Evolutionary conservation across 495 filamentous ascomycete genomes (phyloP).

Genomic region (Penicillium salamii): DNA sequence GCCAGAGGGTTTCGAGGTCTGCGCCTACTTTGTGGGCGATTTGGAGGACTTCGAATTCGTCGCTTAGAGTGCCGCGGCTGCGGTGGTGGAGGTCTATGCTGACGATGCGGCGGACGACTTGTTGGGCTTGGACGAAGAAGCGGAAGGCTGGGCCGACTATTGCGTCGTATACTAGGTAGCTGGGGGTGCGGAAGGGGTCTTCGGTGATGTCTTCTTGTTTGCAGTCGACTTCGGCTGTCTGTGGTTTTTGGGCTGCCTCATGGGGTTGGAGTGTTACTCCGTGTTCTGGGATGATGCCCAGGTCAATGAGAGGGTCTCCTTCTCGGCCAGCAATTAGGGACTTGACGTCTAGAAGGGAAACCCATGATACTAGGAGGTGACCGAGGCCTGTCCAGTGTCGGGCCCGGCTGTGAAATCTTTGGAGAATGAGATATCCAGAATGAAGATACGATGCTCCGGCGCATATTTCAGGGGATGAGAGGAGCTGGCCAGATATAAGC

Average conservation of each 20-base stretch:
- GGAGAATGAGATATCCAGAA: conserved; percentile 33
- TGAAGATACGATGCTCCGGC: conserved; percentile 35
- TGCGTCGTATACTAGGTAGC: conserved; percentile 33
- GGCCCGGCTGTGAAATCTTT: conserved; percentile 32
- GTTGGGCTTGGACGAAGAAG: conserved; percentile 37
- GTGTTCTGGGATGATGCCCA: conserved; percentile 24
- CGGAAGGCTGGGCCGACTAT: conserved; percentile 35
- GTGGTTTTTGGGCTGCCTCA: not conserved
- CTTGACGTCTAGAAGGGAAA: conserved; percentile 40
- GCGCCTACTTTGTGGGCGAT: conserved; percentile 40
- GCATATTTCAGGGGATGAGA: conserved; percentile 27
- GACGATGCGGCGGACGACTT: conserved; percentile 38
- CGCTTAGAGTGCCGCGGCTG: conserved; percentile 38
- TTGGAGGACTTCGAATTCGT: conserved; percentile 43
- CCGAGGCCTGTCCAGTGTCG: conserved; percentile 30
- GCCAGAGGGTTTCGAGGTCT: conserved; percentile 40
- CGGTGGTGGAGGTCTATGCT: conserved; percentile 41
- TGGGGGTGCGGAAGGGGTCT: conserved; percentile 25
- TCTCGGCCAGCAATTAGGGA: conserved; percentile 41
- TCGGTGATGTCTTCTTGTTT: conserved; percentile 16
- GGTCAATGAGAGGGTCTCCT: conserved; percentile 35
- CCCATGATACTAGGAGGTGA: conserved; percentile 33
- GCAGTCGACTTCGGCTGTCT: not conserved
- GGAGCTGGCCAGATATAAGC: conserved; percentile 16
- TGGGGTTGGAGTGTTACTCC: not conserved